Evolutionary conservation across 768 basidiomycete species (phyloP), one percentile per base, ranked within the genome.

Genomic region (Pleurotus pulmonarius): DNA sequence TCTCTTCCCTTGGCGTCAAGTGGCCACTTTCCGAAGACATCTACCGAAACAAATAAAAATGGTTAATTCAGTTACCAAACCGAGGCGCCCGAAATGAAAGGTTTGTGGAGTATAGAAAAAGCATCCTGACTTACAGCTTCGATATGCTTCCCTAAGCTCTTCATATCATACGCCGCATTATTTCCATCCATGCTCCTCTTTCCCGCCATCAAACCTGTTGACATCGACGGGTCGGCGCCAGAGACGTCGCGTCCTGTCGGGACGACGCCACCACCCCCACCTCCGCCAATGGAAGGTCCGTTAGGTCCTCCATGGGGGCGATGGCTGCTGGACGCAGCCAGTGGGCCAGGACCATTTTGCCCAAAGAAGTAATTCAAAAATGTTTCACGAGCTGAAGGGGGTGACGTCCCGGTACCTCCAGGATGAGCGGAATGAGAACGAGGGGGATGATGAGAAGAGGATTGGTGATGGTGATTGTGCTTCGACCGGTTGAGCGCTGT

Each of bases 321-420:
- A 26, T 53, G 51, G 24, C n/a, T 65, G 63, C 73, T 83, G 39
- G 83, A 76, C 4, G 80, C 84, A 54, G 78, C 76, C 58, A 84
- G 73, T n/a, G 83, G 88, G 0, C 89, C 92, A 24, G 88, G 82
- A 0, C 90, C 90, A 60, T 89, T 90, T 70, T 89, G 90, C 9
- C 97, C 97, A 68, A 99, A 98, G 76, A 99, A 98, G 71, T 98
- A 98, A 66, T 92, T 96, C 58, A 98, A 77, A 78, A 98, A 97
- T 2, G 92, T 91, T 65, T 98, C 97, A 60, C 90, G 82, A 11
- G 94, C 86, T 0, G 86, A 76, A 12, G 78, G 75, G 26, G 77
- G 72, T 0, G 81, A 79, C 24, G 48, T 55, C 11, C 59, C 49
- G 15, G 48, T 16, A 34, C 51, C 53, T 13, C 43, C 38, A 24